Conservation (phyloP, 768 basidiomycete genomes). For the Lepiota subincarnata region DNA sequence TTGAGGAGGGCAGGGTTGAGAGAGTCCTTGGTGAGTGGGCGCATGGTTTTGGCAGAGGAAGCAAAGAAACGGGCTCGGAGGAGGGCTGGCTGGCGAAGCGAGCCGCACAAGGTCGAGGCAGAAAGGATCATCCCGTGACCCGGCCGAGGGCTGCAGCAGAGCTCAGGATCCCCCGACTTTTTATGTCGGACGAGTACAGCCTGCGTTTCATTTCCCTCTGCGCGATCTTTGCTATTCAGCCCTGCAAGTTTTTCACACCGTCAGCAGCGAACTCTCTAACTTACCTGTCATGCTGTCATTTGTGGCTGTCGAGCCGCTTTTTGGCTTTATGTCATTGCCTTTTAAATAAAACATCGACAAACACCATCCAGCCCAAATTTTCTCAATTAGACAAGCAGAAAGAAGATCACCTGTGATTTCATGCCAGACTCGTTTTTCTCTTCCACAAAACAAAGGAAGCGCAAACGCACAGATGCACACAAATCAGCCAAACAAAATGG, state of each 20-base stretch:
- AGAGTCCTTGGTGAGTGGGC: slow-evolving; percentile 57
- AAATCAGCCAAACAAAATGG: slow-evolving; percentile 21
- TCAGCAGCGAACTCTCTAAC: no score
- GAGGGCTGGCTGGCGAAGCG: slow-evolving; percentile 14
- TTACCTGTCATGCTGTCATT: no score
- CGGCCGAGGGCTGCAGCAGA: not conserved
- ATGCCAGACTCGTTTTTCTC: slow-evolving; percentile 90
- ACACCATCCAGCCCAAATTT: slow-evolving; percentile 1
- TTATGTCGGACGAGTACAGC: no score
- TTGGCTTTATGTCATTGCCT: no score
- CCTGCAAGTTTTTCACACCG: no score
- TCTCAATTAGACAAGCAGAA: no score
- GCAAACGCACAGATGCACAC: slow-evolving; percentile 41
- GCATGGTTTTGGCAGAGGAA: slow-evolving; percentile 35
- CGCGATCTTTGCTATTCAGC: no score
- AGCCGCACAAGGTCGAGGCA: slow-evolving; percentile 6
- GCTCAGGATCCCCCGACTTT: no score
- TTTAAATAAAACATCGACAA: slow-evolving; percentile 2
- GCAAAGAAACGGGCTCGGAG: slow-evolving; percentile 11
- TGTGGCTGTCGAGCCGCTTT: no score
- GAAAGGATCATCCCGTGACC: slow-evolving; percentile 15
- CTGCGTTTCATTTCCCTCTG: no score
- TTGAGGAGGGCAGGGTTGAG: slow-evolving; percentile 84
- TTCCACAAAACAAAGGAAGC: slow-evolving; percentile 53
- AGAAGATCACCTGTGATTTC: no score